Percentiles rank a stretch among this genome's conserved stretches.
phyloP scores from a whole-genome alignment of 1,284 basidiomycete species.

The Schizophyllum commune region DNA sequence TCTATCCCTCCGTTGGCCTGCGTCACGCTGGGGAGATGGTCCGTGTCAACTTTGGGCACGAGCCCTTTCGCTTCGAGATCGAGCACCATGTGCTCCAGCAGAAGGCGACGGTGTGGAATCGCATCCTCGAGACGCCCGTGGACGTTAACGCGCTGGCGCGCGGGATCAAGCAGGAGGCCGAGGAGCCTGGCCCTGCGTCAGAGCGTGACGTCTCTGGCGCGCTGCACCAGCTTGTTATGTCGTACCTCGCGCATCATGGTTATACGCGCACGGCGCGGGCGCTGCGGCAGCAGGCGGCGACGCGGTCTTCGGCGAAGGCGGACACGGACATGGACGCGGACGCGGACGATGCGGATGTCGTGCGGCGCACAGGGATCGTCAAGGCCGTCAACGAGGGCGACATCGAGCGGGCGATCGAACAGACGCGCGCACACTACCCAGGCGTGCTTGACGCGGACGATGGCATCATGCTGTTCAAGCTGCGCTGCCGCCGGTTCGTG shows the following conservation, averaged over 20 bases:
- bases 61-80: conserved; percentile 84
- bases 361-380: conserved; percentile 61
- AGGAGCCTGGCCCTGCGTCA: conserved; percentile 11
- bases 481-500: conserved; percentile 76
- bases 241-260: conserved; percentile 77
- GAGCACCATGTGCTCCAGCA: conserved; percentile 69
- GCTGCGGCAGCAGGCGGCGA: conserved; percentile 43
- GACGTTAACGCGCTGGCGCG: not conserved
- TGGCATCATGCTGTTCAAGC: conserved; percentile 64
- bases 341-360: conserved; percentile 38
- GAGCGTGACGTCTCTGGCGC: conserved; percentile 34
- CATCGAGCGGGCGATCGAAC: conserved; percentile 59
- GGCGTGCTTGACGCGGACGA: conserved; percentile 57
- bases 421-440: conserved; percentile 49
- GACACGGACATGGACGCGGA: conserved; percentile 26
- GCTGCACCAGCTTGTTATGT: conserved; percentile 67
- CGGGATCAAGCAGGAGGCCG: not conserved
- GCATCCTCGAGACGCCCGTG: conserved; percentile 50
- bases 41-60: conserved; percentile 80
- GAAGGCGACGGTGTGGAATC: conserved; percentile 53
- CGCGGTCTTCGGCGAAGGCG: not conserved
- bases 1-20: conserved; percentile 85
- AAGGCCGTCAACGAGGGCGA: conserved; percentile 62
- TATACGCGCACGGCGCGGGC: conserved; percentile 62
- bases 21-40: conserved; percentile 68